A percentile compares a stretch with the other conserved stretches of the same genome.
Evolutionary conservation across 169 alveolate species (phyloP).

Genomic region (Eimeria zaria): DNA sequence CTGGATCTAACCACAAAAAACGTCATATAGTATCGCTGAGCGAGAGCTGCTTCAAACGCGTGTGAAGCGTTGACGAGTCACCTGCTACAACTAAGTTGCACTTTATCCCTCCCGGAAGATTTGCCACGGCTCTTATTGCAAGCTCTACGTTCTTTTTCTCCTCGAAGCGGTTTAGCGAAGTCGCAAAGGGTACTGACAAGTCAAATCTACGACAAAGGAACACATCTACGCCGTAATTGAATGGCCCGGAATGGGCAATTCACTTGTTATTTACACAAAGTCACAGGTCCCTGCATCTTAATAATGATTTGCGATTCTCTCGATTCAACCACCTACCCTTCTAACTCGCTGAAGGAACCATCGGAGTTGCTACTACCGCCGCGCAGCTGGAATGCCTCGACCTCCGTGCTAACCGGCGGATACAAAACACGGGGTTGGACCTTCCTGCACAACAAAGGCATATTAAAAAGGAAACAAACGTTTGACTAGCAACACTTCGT

Average conservation of each 20-base stretch:
- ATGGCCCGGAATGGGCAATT: neutral
- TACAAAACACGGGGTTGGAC: conserved; percentile 43
- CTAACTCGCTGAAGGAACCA: conserved; percentile 19
- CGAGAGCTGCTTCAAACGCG: neutral
- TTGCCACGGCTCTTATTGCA: conserved; percentile 93
- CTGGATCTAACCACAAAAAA: neutral
- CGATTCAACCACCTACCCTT: neutral
- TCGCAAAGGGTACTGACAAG: conserved; percentile 36
- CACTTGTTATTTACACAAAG: neutral
- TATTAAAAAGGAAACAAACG: neutral
- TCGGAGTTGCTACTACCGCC: neutral
- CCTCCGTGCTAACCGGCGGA: conserved; percentile 38
- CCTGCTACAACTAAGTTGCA: conserved; percentile 81
- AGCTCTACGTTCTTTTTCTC: conserved; percentile 94
- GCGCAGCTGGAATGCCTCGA: conserved; percentile 19
- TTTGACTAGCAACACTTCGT: neutral
- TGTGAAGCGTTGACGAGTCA: conserved; percentile 3
- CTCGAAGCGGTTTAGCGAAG: conserved; percentile 93
- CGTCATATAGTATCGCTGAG: neutral
- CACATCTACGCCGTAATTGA: neutral
- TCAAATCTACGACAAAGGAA: conserved; percentile 7
- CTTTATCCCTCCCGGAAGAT: conserved; percentile 70
- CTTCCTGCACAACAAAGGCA: neutral
- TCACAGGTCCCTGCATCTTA: neutral
- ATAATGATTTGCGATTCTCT: neutral